Conservation (phyloP, 2,329 filamentous ascomycete species). For the Cordyceps farinosa region DNA sequence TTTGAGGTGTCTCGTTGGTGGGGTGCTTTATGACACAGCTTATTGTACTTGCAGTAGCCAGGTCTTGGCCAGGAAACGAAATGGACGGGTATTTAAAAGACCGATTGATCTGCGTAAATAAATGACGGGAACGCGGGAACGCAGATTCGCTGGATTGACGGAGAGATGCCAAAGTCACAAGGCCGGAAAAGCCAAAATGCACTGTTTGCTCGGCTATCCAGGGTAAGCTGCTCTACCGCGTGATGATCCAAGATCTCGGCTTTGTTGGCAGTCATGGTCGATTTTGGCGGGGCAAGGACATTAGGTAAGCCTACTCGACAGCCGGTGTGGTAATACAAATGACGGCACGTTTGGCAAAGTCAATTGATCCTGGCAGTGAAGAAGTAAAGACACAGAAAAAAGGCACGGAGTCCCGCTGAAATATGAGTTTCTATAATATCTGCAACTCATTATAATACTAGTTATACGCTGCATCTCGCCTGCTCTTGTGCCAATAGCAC, state of each 20-base stretch:
- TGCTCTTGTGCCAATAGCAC: background rate
- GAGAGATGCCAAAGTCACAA: background rate
- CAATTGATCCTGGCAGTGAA: background rate
- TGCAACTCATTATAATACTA: no score
- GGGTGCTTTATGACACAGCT: constrained; percentile 13
- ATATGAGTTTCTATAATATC: no score
- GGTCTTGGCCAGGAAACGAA: background rate
- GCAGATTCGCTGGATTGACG: background rate
- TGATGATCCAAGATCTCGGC: constrained; percentile 11
- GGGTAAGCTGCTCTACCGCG: constrained; percentile 2
- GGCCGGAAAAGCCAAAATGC: background rate
- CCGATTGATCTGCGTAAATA: background rate
- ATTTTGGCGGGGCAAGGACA: background rate
- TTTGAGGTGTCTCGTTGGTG: background rate
- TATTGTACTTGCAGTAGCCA: background rate
- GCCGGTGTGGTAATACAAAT: background rate
- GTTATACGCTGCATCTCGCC: background rate
- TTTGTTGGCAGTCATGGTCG: background rate
- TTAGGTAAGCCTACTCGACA: constrained; percentile 1
- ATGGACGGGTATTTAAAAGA: background rate
- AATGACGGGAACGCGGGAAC: background rate
- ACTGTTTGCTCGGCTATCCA: constrained; percentile 1
- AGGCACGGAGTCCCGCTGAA: no score
- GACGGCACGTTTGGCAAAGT: background rate
- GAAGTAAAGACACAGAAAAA: no score